Base-by-base conservation (phyloP, 2,329 filamentous ascomycete species). In the Fusarium sp. region DNA sequence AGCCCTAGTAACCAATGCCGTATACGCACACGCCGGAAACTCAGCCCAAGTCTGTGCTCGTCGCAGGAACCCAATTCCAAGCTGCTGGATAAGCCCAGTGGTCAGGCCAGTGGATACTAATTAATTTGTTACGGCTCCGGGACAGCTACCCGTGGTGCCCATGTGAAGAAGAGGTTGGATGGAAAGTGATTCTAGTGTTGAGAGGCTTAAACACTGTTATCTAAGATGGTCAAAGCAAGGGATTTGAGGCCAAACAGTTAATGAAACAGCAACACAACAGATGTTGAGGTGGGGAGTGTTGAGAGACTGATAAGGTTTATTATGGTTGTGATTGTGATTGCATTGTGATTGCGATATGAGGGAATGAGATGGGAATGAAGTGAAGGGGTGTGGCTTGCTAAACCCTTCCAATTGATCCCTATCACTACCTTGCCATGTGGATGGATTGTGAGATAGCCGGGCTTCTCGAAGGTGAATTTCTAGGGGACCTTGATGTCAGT, bases 61-160 rank as follows among this genome's bases (percentile, higher is more conserved):
- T 60, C 57, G 49, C 58, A 69, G 62, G 54, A 67, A 72, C 62
- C 60, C 71, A 73, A 67, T 75, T 65, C 69, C 73, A 73, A 62
- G 73, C 64, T 52, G 60, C 45, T 71, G 73, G 71, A 61, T 67
- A 40, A 61, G 49, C 56, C 44, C 40, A 57, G 60, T 42, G 52
- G 69, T 65, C 60, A 56, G 55, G 46, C n/a, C 50, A 55, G 71
- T 75, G 69, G 71, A 70, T 60, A 50, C 52, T 52, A 53, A 62
- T 63, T 61, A 72, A 69, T 61, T 50, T 49, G 50, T 35, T 50
- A 23, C 62, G 52, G 57, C 53, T 27, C 58, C 46, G 55, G 67
- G 50, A 53, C 46, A 41, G 58, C 50, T 46, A 56, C 55, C 60
- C 23, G 30, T 63, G 50, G 57, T 23, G 67, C 64, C 64, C 52